Evolutionary conservation across 176 grass and related monocot genomes (phyloP).

Genomic region (Poa annua): DNA sequence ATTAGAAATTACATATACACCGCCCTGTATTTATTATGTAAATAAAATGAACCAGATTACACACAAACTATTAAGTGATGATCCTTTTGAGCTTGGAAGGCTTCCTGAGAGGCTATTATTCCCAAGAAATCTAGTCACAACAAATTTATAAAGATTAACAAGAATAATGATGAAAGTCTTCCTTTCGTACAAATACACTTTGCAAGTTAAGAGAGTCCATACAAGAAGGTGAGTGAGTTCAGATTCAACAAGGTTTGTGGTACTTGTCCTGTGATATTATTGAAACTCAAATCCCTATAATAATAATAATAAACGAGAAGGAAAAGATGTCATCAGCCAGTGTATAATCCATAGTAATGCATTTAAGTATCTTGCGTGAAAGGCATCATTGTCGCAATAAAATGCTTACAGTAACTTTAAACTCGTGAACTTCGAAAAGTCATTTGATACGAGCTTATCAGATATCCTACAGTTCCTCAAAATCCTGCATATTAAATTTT

Average conservation of each 20-base stretch:
- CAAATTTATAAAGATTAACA: conserved; percentile 20
- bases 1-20: conserved; percentile 18
- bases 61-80: conserved; percentile 61
- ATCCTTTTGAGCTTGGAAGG: conserved; percentile 38
- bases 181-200: background rate
- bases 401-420: conserved; percentile 54
- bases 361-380: background rate
- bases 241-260: conserved; percentile 62
- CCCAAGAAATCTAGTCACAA: conserved; percentile 28
- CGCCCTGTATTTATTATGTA: conserved; percentile 14
- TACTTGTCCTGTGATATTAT: conserved; percentile 77
- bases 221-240: conserved; percentile 52
- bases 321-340: conserved; percentile 1
- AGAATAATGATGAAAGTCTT: background rate
- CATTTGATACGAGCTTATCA: conserved; percentile 55
- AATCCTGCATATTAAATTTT: conserved; percentile 48
- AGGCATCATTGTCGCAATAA: background rate
- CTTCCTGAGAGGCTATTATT: too few relatives aligned
- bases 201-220: conserved; percentile 32
- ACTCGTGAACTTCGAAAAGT: conserved; percentile 50
- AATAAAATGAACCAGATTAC: conserved; percentile 29
- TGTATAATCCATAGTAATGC: conserved; percentile 18
- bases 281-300: conserved; percentile 87
- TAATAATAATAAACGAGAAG: background rate
- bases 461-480: conserved; percentile 85